These are phyloP conservation scores for Tritrichomonas foetus DNA, from an alignment of 208 protist species.

Conservation along the genomic window DNA sequence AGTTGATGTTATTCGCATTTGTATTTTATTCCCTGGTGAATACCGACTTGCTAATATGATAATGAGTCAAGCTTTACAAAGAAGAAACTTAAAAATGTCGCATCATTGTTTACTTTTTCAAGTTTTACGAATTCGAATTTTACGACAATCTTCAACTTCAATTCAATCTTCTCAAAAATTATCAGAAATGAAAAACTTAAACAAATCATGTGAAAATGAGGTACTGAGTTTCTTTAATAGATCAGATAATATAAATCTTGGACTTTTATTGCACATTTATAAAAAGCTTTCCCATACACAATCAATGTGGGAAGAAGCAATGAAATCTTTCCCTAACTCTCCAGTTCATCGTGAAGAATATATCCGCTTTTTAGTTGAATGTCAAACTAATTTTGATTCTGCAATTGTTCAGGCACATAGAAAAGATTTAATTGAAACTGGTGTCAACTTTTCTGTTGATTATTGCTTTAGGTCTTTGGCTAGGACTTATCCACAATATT, in stretches of 20 bases:
- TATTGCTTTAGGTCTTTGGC: not conserved
- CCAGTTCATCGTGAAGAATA: not conserved
- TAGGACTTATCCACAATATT: not conserved
- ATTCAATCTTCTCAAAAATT: not conserved
- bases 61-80: no score
- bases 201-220: not conserved
- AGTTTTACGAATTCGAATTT: not conserved
- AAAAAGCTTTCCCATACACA: not conserved
- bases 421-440: not conserved
- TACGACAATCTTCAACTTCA: not conserved
- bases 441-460: not conserved
- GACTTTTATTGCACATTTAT: no score
- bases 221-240: not conserved
- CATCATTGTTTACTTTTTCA: not conserved
- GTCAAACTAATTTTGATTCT: not conserved
- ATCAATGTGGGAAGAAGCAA: not conserved
- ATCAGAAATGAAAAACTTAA: not conserved
- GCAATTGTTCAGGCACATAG: not conserved
- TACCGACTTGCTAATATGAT: no score
- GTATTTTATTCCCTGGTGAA: no score
- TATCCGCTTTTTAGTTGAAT: not conserved
- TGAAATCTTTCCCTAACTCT: not conserved
- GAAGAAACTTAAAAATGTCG: not conserved
- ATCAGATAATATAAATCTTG: no score
- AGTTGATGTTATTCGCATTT: no score